Evolutionary conservation across 2,329 filamentous ascomycete species (phyloP).

Genomic region (Talaromyces sp.): DNA sequence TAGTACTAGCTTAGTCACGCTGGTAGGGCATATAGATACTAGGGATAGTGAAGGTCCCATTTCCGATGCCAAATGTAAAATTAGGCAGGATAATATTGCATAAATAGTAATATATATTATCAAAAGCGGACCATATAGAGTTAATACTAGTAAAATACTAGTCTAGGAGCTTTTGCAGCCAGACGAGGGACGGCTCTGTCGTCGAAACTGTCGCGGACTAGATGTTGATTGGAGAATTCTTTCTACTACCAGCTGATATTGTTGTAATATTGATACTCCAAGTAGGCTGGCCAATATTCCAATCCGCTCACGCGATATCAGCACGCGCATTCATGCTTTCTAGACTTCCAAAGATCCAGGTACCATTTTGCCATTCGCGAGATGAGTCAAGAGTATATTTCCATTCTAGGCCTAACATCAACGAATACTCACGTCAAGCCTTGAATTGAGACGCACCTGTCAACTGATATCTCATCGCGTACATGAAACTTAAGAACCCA

Average conservation of each 20-base stretch:
- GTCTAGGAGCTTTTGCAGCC: conserved; percentile 4
- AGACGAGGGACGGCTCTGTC: background rate
- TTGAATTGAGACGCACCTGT: background rate
- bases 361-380: conserved; percentile 6
- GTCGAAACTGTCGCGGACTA: conserved; percentile 3
- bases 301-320: background rate
- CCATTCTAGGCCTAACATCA: background rate
- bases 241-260: background rate
- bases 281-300: background rate
- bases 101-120: background rate
- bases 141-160: background rate
- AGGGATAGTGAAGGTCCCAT: conserved; percentile 6
- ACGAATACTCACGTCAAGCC: background rate
- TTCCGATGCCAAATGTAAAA: background rate
- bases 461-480: background rate
- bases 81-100: conserved; percentile 1
- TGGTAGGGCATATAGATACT: conserved; percentile 5
- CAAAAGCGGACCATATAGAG: conserved; percentile 2
- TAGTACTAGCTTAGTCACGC: background rate
- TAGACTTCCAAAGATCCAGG: background rate
- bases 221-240: conserved; percentile 3
- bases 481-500: conserved; percentile 1
- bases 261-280: conserved; percentile 10
- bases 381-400: conserved; percentile 1
- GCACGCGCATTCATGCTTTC: background rate